These are phyloP conservation scores for Leucaena leucocephala DNA, from an alignment of 306 rosid species.

Conservation along the genomic window DNA sequence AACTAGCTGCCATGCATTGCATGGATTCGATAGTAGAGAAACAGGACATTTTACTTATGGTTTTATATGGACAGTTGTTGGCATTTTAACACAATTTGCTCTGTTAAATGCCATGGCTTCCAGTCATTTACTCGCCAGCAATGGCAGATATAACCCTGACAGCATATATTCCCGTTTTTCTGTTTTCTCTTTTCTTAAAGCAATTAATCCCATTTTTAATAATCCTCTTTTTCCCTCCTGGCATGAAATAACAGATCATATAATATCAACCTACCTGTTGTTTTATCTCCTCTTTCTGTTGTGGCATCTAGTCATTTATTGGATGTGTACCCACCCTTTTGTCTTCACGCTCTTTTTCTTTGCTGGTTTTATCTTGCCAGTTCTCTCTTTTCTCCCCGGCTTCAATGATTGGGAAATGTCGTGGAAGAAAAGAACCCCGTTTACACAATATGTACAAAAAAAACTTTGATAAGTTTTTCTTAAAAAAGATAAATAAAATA, in stretches of 20 bases:
- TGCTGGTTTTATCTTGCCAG: neutral
- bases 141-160: too few relatives aligned
- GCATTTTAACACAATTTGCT: too few relatives aligned
- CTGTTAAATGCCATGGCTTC: too few relatives aligned
- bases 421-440: constrained; percentile 14
- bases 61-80: too few relatives aligned
- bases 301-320: constrained; percentile 20
- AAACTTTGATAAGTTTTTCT: neutral
- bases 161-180: too few relatives aligned
- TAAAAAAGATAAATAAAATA: neutral
- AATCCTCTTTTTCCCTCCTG: neutral
- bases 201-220: neutral
- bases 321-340: neutral
- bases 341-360: constrained; percentile 1
- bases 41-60: too few relatives aligned
- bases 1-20: too few relatives aligned
- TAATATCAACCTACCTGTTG: neutral
- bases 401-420: constrained; percentile 47
- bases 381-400: constrained; percentile 11
- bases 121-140: too few relatives aligned
- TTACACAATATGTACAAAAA: neutral
- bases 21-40: too few relatives aligned
- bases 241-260: neutral
- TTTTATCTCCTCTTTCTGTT: neutral
- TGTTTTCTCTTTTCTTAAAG: too few relatives aligned